phyloP scores from a whole-genome alignment of 108 stramenopile genomes.

The Cylindrotheca fusiformis region DNA sequence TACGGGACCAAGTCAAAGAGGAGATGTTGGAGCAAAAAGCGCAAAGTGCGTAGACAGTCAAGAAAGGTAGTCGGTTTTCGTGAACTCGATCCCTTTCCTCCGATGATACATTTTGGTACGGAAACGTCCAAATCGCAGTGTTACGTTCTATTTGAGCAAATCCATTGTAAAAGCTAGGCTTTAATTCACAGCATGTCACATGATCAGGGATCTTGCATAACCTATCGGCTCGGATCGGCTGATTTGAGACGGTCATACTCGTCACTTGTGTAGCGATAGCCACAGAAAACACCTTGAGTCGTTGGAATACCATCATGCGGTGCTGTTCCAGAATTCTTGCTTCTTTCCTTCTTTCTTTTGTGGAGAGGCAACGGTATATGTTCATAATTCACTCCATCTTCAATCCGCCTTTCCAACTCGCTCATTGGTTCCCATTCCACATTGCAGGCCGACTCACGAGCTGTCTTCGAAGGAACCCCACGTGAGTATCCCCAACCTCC shows the following conservation, averaged over 20 bases:
- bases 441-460: constrained; percentile 35
- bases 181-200: no score
- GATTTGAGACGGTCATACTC: constrained; percentile 38
- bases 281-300: constrained; percentile 33
- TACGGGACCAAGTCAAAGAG: constrained; percentile 51
- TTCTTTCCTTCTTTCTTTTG: constrained; percentile 3
- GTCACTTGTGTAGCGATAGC: constrained; percentile 33
- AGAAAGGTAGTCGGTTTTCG: no score
- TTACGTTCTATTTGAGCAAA: neutral
- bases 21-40: no score
- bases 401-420: constrained; percentile 41
- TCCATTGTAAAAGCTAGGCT: no score
- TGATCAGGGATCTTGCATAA: no score
- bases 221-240: constrained; percentile 20
- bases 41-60: no score
- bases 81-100: no score
- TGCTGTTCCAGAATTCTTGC: neutral
- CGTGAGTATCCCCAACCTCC: constrained; percentile 7
- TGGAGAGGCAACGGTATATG: constrained; percentile 15
- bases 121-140: neutral
- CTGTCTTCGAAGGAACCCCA: constrained; percentile 32
- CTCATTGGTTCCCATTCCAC: constrained; percentile 48
- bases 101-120: neutral
- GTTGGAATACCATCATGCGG: constrained; percentile 5
- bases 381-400: constrained; percentile 48